Percentiles rank a stretch among this genome's conserved stretches.
phyloP scores from a whole-genome alignment of 371 early-diverging fungal genomes.

The Apophysomyces trapeziformis region DNA sequence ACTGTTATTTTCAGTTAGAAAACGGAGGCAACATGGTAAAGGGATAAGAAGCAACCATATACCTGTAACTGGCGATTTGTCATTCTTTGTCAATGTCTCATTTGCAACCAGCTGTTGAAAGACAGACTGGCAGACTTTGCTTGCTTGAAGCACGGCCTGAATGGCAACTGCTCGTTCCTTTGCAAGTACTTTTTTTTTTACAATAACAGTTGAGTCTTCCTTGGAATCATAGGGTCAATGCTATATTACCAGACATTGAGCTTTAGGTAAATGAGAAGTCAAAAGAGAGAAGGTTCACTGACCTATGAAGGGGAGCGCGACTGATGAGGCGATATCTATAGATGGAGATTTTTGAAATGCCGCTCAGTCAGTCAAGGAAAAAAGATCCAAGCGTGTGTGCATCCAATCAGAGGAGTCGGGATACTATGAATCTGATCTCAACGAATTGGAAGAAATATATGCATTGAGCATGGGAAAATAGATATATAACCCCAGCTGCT shows the following conservation, averaged over 20 bases:
- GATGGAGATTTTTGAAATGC: constrained; percentile 1
- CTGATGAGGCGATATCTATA: neutral
- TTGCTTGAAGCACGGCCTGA: constrained; percentile 86
- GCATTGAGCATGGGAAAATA: no score
- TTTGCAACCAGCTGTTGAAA: constrained; percentile 79
- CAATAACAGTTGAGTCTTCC: neutral
- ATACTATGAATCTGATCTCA: no score
- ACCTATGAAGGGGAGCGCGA: no score
- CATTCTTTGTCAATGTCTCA: constrained; percentile 86
- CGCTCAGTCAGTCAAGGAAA: neutral
- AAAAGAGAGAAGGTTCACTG: no score
- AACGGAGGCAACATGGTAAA: neutral
- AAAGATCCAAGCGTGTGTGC: neutral
- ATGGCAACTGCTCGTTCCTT: constrained; percentile 85
- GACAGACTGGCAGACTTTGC: constrained; percentile 82
- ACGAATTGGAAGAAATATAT: no score
- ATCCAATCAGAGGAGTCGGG: neutral
- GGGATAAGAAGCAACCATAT: constrained; percentile 11
- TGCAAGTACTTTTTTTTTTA: constrained; percentile 40
- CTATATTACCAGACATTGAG: neutral
- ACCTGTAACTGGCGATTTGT: constrained; percentile 96
- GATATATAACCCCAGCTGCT: no score
- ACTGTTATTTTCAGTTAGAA: constrained; percentile 52
- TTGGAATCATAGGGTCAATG: neutral
- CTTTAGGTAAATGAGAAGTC: neutral